Percentiles rank a stretch among this genome's conserved stretches.
phyloP scores from a whole-genome alignment of 2,329 filamentous ascomycete genomes.

The Arthrocladium fulminans region DNA sequence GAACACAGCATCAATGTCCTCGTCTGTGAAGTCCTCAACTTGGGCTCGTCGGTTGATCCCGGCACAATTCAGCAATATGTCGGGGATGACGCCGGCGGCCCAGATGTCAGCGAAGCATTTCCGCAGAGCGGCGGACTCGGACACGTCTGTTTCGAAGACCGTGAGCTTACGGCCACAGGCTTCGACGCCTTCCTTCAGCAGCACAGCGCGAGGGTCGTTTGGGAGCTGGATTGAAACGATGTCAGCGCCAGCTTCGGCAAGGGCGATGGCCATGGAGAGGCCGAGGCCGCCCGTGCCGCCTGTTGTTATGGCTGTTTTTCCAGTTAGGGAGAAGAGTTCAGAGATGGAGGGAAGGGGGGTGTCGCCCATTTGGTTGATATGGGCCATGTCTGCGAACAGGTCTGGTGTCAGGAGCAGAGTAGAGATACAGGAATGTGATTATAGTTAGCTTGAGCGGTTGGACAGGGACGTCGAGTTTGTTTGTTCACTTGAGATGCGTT shows the following conservation, averaged over 20 bases:
- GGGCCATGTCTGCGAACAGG: background rate
- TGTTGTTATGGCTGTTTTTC: conserved; percentile 38
- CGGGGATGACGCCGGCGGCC: conserved; percentile 46
- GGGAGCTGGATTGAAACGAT: conserved; percentile 26
- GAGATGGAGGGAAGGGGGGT: background rate
- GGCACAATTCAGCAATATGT: conserved; percentile 76
- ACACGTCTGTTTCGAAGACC: conserved; percentile 37
- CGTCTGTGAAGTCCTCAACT: conserved; percentile 63
- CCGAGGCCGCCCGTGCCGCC: conserved; percentile 42
- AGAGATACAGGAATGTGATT: background rate
- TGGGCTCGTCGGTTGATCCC: conserved; percentile 74
- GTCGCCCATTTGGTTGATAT: conserved; percentile 4
- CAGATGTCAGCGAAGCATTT: conserved; percentile 32
- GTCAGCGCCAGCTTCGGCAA: conserved; percentile 41
- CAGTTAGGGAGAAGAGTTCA: conserved; percentile 23
- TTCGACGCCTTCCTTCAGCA: conserved; percentile 31
- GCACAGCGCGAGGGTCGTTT: conserved; percentile 8
- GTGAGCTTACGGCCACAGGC: conserved; percentile 30
- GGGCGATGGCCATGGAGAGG: conserved; percentile 37
- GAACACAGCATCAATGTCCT: conserved; percentile 63
- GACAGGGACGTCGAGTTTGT: background rate
- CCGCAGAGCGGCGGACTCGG: conserved; percentile 32
- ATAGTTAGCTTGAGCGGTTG: background rate
- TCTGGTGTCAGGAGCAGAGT: background rate
- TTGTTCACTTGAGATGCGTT: background rate